Evolutionary conservation across 768 basidiomycete genomes (phyloP), one percentile per base, ranked within the genome.

Genomic region (Macrolepiota dolichaula): DNA sequence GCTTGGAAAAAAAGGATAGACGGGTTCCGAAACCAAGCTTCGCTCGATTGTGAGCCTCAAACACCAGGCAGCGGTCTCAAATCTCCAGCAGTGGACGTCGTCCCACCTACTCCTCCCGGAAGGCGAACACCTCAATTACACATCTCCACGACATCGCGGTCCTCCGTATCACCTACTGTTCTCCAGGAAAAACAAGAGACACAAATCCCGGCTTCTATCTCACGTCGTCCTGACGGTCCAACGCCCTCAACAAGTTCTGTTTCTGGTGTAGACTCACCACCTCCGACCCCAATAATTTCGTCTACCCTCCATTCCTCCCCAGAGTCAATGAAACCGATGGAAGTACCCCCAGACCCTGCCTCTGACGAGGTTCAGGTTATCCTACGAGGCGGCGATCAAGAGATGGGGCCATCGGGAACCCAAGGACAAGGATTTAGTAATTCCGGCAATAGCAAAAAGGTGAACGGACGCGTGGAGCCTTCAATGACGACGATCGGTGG

Each of bases 1-100:
- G 69, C 65, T 22, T 73, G 71, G 71, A 66, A 54, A 60, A 49
- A 47, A 17, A 63, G 64, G 35, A 66, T 73, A 22, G 59, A 62
- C 22, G 62, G 65, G 42, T 71, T 57, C 51, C 40, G 54, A 12
- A 25, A 32, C 10, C 1, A 3, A 2, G 19, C 29, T 32, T 32
- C 29, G 7, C 29, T n/a, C n/a, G n/a, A 32, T 3, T 7, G 29
- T 7, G 29, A 32, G 7, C 29, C 29, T 7, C 29, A 32, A 7
- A 32, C 29, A 7, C 29, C 29, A n/a, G n/a, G n/a, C 29, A 32
- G 29, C 29, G 29, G 29, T 32, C 3, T 32, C 29, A 10, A 42
- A 38, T 55, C 38, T 19, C 38, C 24, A 55, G 11, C 37, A n/a
- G 54, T 55, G 36, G 54, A 40, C 3, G 13, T 55, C 10, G 38